A percentile compares a stretch with the other conserved stretches of the same genome.
Evolutionary conservation across 345 rosid species (phyloP).

Genomic region (Leavenworthia alabamica): DNA sequence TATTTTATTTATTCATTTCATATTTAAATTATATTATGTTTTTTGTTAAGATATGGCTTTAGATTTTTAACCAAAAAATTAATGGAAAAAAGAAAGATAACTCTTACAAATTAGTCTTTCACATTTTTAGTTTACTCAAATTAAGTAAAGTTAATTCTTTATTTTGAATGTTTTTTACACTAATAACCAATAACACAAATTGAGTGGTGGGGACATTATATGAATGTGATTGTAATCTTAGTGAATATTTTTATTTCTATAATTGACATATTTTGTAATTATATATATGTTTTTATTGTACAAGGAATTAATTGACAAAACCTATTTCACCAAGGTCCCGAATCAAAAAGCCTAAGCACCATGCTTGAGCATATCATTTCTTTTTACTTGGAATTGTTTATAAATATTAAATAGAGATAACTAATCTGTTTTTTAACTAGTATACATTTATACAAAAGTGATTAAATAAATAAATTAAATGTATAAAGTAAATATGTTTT

Average conservation of each 20-base stretch:
- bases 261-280: conserved; percentile 6
- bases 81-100: neutral
- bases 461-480: neutral
- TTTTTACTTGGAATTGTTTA: neutral
- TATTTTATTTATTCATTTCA: neutral
- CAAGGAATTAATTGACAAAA: conserved; percentile 18
- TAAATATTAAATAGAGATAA: neutral
- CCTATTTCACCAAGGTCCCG: conserved; percentile 21
- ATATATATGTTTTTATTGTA: conserved; percentile 9
- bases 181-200: neutral
- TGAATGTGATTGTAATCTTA: neutral
- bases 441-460: neutral
- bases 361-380: neutral
- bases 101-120: neutral
- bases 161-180: neutral
- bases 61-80: neutral
- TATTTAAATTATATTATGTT: neutral
- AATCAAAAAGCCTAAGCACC: conserved; percentile 18
- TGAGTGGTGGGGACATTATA: conserved; percentile 1
- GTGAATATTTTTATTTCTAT: neutral
- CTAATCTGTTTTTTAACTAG: neutral
- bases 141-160: neutral
- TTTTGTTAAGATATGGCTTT: neutral
- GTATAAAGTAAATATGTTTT: neutral
- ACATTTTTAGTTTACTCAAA: neutral